A percentile compares a stretch with the other conserved stretches of the same genome.
These are phyloP conservation scores for Aspergillus viridinutans DNA, from an alignment of 2,329 filamentous ascomycete genomes.

Conservation along the genomic window DNA sequence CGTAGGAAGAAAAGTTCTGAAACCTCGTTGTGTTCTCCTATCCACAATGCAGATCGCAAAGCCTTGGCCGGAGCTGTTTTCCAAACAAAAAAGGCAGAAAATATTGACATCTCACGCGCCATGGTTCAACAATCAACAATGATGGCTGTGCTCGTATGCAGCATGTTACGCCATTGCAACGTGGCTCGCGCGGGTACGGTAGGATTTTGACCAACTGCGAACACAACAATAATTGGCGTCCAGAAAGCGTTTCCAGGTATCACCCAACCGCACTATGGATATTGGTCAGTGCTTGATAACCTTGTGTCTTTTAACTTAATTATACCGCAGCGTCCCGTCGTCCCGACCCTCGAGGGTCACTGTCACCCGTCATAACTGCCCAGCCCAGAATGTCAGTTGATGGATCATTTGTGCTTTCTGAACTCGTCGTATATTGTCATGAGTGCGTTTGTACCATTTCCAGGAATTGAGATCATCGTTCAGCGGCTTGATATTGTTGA, in stretches of 20 bases:
- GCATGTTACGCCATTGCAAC: conserved; percentile 11
- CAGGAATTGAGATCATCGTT: background rate
- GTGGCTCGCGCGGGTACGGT: conserved; percentile 12
- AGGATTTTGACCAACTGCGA: conserved; percentile 4
- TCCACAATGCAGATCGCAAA: background rate
- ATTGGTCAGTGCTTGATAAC: background rate
- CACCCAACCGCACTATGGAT: background rate
- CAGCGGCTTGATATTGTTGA: background rate
- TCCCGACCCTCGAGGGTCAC: background rate
- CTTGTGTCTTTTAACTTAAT: background rate
- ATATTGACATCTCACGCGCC: background rate
- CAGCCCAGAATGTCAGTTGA: background rate
- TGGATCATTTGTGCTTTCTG: background rate
- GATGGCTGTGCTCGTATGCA: background rate
- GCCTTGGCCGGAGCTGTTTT: conserved; percentile 4
- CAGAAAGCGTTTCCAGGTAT: background rate
- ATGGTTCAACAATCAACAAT: conserved; percentile 1
- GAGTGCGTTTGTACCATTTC: background rate
- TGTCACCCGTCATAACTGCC: background rate
- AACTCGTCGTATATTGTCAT: background rate
- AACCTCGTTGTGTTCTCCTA: background rate
- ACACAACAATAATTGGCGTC: conserved; percentile 1
- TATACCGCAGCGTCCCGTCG: background rate
- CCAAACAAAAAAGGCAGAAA: background rate
- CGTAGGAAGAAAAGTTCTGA: background rate